Percentiles rank a stretch among this genome's conserved stretches.
Evolutionary conservation across 2,329 filamentous ascomycete genomes (phyloP).

Genomic region (Pseudogymnoascus sp.): DNA sequence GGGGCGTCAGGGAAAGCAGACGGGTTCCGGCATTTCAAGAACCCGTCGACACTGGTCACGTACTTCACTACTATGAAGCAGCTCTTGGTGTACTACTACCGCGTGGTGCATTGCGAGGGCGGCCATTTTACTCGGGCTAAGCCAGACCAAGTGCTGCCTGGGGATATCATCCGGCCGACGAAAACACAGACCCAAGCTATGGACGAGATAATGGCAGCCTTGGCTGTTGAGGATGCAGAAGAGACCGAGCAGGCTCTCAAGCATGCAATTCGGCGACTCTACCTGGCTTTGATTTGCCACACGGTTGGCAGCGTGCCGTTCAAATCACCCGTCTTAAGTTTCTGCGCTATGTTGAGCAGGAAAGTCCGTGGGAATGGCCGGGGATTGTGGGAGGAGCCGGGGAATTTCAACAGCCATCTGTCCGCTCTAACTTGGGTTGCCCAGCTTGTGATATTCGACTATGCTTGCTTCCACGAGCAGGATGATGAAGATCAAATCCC

Average conservation of each 20-base stretch:
- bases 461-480: slow-evolving; percentile 12
- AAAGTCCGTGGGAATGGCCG: slow-evolving; percentile 4
- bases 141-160: neutral
- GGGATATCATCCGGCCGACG: neutral
- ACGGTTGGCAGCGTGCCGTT: slow-evolving; percentile 11
- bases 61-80: slow-evolving; percentile 16
- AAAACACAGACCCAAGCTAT: slow-evolving; percentile 8
- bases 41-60: slow-evolving; percentile 10
- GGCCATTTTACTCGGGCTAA: slow-evolving; percentile 9
- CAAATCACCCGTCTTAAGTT: slow-evolving; percentile 14
- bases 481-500: slow-evolving; percentile 15
- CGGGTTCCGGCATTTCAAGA: slow-evolving; percentile 14
- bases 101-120: slow-evolving; percentile 7
- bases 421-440: slow-evolving; percentile 11
- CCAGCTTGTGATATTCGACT: slow-evolving; percentile 13
- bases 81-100: slow-evolving; percentile 15
- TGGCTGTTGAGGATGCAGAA: slow-evolving; percentile 10
- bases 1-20: slow-evolving; percentile 4
- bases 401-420: slow-evolving; percentile 13
- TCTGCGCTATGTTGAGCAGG: slow-evolving; percentile 10
- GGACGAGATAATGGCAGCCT: slow-evolving; percentile 10
- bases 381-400: slow-evolving; percentile 10
- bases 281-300: slow-evolving; percentile 14
- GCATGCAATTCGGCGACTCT: slow-evolving; percentile 12
- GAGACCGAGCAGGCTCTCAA: slow-evolving; percentile 11